Base-by-base conservation (phyloP, 148 eudicot genomes). In the Chenopodium berlandieri region DNA sequence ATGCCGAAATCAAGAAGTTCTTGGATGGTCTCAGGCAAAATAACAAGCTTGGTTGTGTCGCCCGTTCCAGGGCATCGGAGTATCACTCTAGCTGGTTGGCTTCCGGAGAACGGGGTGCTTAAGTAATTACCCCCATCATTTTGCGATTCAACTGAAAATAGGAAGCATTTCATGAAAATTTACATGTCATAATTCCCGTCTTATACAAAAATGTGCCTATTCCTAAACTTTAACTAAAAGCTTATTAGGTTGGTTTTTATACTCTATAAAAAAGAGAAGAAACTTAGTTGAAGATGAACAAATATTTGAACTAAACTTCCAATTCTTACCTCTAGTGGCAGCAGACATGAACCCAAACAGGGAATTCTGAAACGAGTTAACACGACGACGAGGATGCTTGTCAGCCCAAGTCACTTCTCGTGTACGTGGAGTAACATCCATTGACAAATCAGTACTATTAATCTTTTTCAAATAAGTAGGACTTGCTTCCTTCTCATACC, bases 321-420 rank as follows among this genome's bases (percentile, higher is more conserved):
- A 46, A 79, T 44, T 72, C 82, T 89, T 34, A 92, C 97, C 92
- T 83, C 71, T 82, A 40, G 71, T 31, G 4, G 84, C 91, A 68
- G 92, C 90, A 13, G 93, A 82, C 83, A 91, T 80, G 79, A 93
- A 65, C 66, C 98, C 95, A 73, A 89, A 89, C 17, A 91, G 72
- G 1, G 98, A 94, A 52, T 94, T 94, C 27, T 83, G 86, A 77
- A 85, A 94, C 5, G 77, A 22, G 81, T 84, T 84, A 17, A 67
- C 83, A 83, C 84, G 84, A 10, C 89, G 84, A 65, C 91, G 86
- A 37, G 68, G 83, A 19, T 56, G 84, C 74, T 64, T 71, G n/a
- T 81, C 77, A 47, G 82, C 83, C 84, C 83, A 81, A 77, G 69
- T 75, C 20, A 79, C 86, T 27, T 80, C 86, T 32, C 82, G 86